Evolutionary conservation across 2,329 filamentous ascomycete species (phyloP).

Genomic region (Nemania serpens): DNA sequence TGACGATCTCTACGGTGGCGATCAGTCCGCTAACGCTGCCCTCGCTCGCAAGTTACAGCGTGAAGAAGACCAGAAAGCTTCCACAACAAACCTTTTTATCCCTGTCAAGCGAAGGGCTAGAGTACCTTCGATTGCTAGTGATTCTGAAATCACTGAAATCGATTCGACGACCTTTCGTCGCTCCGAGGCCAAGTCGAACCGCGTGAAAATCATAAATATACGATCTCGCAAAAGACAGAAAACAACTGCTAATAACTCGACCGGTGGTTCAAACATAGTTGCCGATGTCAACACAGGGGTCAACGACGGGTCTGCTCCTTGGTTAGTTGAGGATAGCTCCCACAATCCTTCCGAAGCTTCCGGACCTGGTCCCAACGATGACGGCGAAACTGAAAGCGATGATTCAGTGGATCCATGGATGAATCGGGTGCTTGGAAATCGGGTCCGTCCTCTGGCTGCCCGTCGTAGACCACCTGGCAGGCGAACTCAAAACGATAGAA

Average conservation of each 20-base stretch:
- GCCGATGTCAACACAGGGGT: neutral
- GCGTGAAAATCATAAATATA: no score
- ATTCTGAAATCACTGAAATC: constrained; percentile 6
- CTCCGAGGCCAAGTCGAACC: neutral
- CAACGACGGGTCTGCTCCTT: neutral
- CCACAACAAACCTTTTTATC: neutral
- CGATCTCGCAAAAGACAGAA: constrained; percentile 17
- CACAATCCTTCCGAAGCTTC: neutral
- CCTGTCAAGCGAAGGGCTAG: constrained; percentile 3
- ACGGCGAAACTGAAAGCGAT: neutral
- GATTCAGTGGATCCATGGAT: no score
- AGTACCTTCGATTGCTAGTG: neutral
- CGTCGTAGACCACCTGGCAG: no score
- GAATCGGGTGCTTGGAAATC: no score
- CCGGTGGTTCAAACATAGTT: neutral
- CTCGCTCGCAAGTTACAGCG: constrained; percentile 23
- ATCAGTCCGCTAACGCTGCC: constrained; percentile 26
- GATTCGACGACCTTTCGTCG: neutral
- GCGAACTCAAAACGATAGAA: constrained; percentile 55
- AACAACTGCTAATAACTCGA: neutral
- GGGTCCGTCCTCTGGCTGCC: no score
- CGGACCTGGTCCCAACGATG: neutral
- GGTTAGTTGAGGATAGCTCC: neutral
- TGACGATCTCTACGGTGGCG: constrained; percentile 36
- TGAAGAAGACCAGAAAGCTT: constrained; percentile 22